Percentiles rank a stretch among this genome's conserved stretches.
These are phyloP conservation scores for Helotiales sp. DNA, from an alignment of 2,329 filamentous ascomycete genomes.

Conservation along the genomic window DNA sequence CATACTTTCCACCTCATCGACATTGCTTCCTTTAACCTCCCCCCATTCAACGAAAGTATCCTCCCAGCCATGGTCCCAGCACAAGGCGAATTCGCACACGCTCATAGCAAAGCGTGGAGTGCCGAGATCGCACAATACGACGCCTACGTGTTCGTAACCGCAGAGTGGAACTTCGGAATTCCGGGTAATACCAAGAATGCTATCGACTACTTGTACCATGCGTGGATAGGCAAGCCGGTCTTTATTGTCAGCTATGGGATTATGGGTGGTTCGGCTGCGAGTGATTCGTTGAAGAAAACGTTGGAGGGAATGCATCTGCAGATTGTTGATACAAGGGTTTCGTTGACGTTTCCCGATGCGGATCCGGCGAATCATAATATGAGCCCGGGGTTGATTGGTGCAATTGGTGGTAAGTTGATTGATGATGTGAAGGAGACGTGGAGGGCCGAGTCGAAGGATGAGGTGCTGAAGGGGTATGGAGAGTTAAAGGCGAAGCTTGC, in stretches of 20 bases:
- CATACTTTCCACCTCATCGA: constrained; percentile 45
- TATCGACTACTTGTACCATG: constrained; percentile 64
- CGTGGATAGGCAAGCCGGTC: constrained; percentile 61
- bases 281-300: constrained; percentile 39
- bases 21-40: constrained; percentile 49
- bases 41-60: constrained; percentile 51
- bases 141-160: constrained; percentile 55
- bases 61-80: constrained; percentile 48
- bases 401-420: constrained; percentile 21
- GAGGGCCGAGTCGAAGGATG: constrained; percentile 20
- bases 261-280: constrained; percentile 46
- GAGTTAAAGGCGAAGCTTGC: constrained; percentile 24
- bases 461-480: constrained; percentile 26
- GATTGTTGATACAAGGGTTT: constrained; percentile 43
- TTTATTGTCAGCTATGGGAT: constrained; percentile 60
- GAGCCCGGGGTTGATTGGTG: constrained; percentile 18
- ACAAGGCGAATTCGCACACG: constrained; percentile 45
- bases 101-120: constrained; percentile 52
- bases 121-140: constrained; percentile 50
- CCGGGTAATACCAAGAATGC: constrained; percentile 63
- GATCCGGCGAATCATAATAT: constrained; percentile 20
- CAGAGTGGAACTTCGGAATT: constrained; percentile 62
- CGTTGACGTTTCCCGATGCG: constrained; percentile 39
- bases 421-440: constrained; percentile 22
- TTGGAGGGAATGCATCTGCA: constrained; percentile 42